phyloP scores from a whole-genome alignment of 805 yeast species.

The Ogataea philodendri region DNA sequence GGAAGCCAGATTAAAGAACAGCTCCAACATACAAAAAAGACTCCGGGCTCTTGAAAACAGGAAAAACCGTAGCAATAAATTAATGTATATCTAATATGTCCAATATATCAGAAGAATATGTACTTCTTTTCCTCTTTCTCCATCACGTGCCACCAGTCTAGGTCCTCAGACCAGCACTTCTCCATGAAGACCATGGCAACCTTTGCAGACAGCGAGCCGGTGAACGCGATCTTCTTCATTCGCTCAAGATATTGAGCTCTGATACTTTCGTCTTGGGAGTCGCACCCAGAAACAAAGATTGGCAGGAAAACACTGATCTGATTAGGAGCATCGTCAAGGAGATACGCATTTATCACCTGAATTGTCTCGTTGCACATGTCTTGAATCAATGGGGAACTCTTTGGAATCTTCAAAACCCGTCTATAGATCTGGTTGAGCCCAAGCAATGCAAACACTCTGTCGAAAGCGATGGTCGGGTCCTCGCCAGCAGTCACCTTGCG shows the following conservation, averaged over 20 bases:
- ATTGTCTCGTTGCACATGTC: slow-evolving; percentile 43
- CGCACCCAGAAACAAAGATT: slow-evolving; percentile 59
- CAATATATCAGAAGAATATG: slow-evolving; percentile 38
- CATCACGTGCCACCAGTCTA: slow-evolving; percentile 52
- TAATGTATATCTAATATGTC: slow-evolving; percentile 28
- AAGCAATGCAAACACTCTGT: slow-evolving; percentile 50
- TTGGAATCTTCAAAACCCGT: slow-evolving; percentile 49
- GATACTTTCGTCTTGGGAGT: slow-evolving; percentile 39
- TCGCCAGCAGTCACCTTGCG: slow-evolving; percentile 14
- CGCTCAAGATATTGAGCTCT: slow-evolving; percentile 40
- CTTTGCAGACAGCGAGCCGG: slow-evolving; percentile 38
- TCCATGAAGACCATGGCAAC: slow-evolving; percentile 41
- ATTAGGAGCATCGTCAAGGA: slow-evolving; percentile 47
- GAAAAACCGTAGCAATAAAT: slow-evolving; percentile 23
- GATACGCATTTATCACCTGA: slow-evolving; percentile 35
- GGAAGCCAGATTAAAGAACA: slow-evolving; percentile 69
- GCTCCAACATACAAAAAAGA: slow-evolving; percentile 64
- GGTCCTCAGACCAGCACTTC: slow-evolving; percentile 52
- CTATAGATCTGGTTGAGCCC: slow-evolving; percentile 57
- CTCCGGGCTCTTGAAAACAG: slow-evolving; percentile 50
- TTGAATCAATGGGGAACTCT: slow-evolving; percentile 46
- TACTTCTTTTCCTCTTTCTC: slow-evolving; percentile 41
- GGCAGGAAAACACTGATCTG: slow-evolving; percentile 57
- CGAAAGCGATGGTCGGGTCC: slow-evolving; percentile 41
- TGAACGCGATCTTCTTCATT: slow-evolving; percentile 40